These are phyloP conservation scores for Gonium pectorale DNA, from an alignment of 139 green algal genomes.

Conservation along the genomic window DNA sequence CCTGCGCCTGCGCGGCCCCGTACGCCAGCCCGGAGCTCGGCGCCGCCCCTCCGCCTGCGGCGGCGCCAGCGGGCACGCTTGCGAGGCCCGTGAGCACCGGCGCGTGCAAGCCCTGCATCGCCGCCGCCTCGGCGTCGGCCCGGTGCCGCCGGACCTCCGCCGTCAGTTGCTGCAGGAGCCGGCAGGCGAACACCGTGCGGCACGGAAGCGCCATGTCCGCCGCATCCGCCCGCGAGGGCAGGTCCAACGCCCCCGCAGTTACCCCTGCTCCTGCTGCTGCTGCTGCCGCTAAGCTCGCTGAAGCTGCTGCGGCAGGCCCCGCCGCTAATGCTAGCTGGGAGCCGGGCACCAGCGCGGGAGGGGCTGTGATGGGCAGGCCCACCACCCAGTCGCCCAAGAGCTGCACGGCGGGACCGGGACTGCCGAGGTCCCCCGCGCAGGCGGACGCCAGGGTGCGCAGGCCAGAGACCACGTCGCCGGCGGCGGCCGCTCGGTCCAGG, in stretches of 20 bases:
- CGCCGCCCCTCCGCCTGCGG: neutral
- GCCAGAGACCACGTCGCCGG: slow-evolving; percentile 26
- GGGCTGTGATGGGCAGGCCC: slow-evolving; percentile 2
- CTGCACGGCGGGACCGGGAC: neutral
- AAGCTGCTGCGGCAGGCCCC: too few species aligned
- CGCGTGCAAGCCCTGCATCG: neutral
- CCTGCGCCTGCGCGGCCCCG: too few species aligned
- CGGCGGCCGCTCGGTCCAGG: slow-evolving; percentile 25
- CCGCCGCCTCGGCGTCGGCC: neutral
- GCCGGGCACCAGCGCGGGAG: slow-evolving; percentile 25
- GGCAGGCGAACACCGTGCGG: slow-evolving; percentile 25
- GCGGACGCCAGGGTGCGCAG: neutral
- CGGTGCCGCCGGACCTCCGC: neutral
- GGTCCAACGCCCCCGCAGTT: neutral
- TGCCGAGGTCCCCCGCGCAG: slow-evolving; percentile 3
- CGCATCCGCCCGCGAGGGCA: neutral
- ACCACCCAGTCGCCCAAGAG: slow-evolving; percentile 31
- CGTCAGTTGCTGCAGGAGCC: slow-evolving; percentile 7
- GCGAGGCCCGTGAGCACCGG: neutral
- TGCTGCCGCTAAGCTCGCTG: neutral
- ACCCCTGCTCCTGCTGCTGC: neutral
- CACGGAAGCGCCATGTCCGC: slow-evolving; percentile 8
- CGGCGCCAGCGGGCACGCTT: neutral
- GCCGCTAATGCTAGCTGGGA: too few species aligned
- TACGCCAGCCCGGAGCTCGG: neutral